A percentile compares a stretch with the other conserved stretches of the same genome.
These are phyloP conservation scores for Penicillium sp. DNA, from an alignment of 2,329 filamentous ascomycete genomes.

Conservation along the genomic window DNA sequence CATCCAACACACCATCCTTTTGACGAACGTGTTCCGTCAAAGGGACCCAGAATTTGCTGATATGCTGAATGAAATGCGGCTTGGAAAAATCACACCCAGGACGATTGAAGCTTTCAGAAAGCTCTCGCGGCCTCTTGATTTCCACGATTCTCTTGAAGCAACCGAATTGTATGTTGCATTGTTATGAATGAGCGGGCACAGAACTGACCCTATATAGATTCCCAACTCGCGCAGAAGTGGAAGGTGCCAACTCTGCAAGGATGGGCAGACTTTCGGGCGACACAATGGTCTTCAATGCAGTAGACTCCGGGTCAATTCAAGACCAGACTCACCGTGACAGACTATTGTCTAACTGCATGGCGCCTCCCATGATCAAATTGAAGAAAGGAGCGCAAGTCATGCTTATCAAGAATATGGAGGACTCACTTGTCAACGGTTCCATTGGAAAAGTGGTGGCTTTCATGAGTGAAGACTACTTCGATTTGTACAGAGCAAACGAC, in stretches of 20 bases:
- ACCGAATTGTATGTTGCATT: constrained; percentile 69
- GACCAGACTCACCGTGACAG: constrained; percentile 73
- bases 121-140: constrained; percentile 69
- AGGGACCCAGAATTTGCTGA: constrained; percentile 84
- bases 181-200: not conserved
- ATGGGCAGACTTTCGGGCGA: constrained; percentile 72
- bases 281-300: constrained; percentile 67
- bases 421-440: constrained; percentile 89
- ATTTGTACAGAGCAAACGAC: constrained; percentile 59
- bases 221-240: constrained; percentile 86
- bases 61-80: constrained; percentile 97
- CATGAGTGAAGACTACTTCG: constrained; percentile 68
- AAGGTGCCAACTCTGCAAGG: constrained; percentile 75
- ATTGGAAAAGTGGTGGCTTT: constrained; percentile 83
- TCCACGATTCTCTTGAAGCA: constrained; percentile 73
- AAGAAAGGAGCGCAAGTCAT: constrained; percentile 96
- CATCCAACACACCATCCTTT: constrained; percentile 91
- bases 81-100: constrained; percentile 75
- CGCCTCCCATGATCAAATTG: constrained; percentile 74
- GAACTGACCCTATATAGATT: constrained; percentile 57
- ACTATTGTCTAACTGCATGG: constrained; percentile 88
- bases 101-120: constrained; percentile 76
- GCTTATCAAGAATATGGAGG: constrained; percentile 99
- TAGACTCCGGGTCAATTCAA: constrained; percentile 68
- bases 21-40: constrained; percentile 96